Base-by-base conservation (phyloP, 192 early-diverging fungal genomes). In the Coemansia sp. region DNA sequence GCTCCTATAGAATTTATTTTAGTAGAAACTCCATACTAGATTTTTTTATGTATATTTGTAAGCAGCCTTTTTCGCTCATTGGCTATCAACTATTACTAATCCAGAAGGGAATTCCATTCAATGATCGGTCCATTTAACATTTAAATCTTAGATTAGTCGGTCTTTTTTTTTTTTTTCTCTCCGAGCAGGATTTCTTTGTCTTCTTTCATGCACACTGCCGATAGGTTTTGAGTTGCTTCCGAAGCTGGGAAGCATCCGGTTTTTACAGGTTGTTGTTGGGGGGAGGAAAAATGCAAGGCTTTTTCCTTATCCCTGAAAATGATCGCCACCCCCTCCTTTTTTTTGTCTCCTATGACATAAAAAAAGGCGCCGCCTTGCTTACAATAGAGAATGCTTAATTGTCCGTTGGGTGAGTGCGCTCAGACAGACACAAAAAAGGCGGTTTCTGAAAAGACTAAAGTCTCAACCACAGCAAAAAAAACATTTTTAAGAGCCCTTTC, bases 11-110 rank as follows among this genome's bases (percentile, higher is more conserved):
- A 81, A 33, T 75, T 81, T 53, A 46, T 75, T 31, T 38, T 81
- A 60, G 73, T 64, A 20, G 78, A 81, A 35, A 75, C 78, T 2
- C 78, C 73, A 0, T 81, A 74, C 40, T 80, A 61, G 16, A 58
- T 14, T 61, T 62, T 55, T 55, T 9, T 39, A 28, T 53, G 11
- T 53, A n/a, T 14, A 53, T 53, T 53, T 50, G 8, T 20, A 46
- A 39, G 13, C 38, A 38, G 9, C 2, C 37, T 2, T 20, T 20
- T 43, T 20, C 5, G 10, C 37, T 20, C 18, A 45, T 45, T 45
- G 43, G 43, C 18, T 45, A 4, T 16, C 5, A 13, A 2, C 14
- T 11, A 40, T 40, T 40, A 16, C 16, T 16, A 40, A 40, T 40
- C 39, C n/a, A n/a, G n/a, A 16, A 40, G 13, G 39, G 39, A 40